phyloP scores from a whole-genome alignment of 2,329 filamentous ascomycete species.

The Dactylellina haptotyla region DNA sequence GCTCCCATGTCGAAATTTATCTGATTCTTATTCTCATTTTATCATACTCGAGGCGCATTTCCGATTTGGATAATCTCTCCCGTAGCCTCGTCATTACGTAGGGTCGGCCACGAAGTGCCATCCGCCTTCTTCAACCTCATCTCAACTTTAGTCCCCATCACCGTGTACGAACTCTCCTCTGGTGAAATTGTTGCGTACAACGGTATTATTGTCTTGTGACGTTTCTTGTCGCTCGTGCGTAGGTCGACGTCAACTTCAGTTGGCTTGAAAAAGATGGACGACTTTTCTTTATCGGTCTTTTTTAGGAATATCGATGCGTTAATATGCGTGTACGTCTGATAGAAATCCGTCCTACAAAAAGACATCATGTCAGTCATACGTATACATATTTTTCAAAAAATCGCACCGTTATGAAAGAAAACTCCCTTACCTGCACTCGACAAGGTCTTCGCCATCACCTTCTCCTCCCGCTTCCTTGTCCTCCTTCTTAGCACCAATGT shows the following conservation, averaged over 20 bases:
- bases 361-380: conserved; percentile 13
- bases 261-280: conserved; percentile 75
- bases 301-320: conserved; percentile 95
- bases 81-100: conserved; percentile 79
- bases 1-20: too few relatives aligned
- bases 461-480: conserved; percentile 61
- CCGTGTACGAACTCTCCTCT: conserved; percentile 78
- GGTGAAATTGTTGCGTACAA: conserved; percentile 81
- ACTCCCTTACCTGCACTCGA: conserved; percentile 72
- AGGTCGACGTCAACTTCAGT: conserved; percentile 79
- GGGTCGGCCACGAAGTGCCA: conserved; percentile 80
- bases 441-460: conserved; percentile 57
- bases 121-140: conserved; percentile 69
- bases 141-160: conserved; percentile 90
- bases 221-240: conserved; percentile 85
- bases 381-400: not conserved
- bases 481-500: conserved; percentile 77
- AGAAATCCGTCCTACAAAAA: conserved; percentile 79
- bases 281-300: conserved; percentile 87
- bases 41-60: conserved; percentile 72
- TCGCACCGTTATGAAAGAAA: not conserved
- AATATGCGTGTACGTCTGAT: conserved; percentile 85
- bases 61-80: conserved; percentile 91
- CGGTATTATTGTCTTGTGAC: conserved; percentile 77
- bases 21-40: not conserved